These are phyloP conservation scores for Debaryomyces robertsiae DNA, from an alignment of 1,139 yeast genomes.

Conservation along the genomic window DNA sequence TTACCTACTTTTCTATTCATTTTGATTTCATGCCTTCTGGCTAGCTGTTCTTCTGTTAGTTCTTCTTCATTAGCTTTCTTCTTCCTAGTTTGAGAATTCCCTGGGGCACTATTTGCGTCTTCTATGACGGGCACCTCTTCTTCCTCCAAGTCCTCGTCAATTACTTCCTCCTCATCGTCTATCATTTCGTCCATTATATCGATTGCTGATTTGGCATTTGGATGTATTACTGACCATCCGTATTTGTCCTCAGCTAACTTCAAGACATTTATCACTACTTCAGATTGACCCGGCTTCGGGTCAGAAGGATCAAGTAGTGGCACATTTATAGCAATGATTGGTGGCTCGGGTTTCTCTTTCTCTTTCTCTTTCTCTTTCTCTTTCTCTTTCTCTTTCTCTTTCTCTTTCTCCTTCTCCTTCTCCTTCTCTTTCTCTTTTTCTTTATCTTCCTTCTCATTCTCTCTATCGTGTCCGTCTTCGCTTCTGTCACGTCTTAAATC, in stretches of 20 bases:
- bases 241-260: constrained; percentile 84
- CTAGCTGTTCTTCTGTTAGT: constrained; percentile 49
- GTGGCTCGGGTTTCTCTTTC: constrained; percentile 33
- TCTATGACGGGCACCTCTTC: constrained; percentile 32
- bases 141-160: constrained; percentile 59
- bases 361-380: constrained; percentile 29
- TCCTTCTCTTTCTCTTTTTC: constrained; percentile 18
- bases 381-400: constrained; percentile 28
- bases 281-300: constrained; percentile 65
- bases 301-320: constrained; percentile 54
- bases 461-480: constrained; percentile 14
- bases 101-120: constrained; percentile 24
- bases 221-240: constrained; percentile 77
- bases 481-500: background rate
- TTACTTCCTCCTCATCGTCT: constrained; percentile 62
- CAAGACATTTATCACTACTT: constrained; percentile 76
- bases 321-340: constrained; percentile 61
- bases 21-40: constrained; percentile 44
- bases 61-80: constrained; percentile 44
- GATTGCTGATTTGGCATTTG: constrained; percentile 61
- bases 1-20: constrained; percentile 78
- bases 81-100: constrained; percentile 28
- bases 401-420: constrained; percentile 18
- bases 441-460: constrained; percentile 12
- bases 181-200: constrained; percentile 65